A percentile compares a stretch with the other conserved stretches of the same genome.
Evolutionary conservation across 2,329 filamentous ascomycete species (phyloP).

Genomic region (Pestalotiopsis sp.): DNA sequence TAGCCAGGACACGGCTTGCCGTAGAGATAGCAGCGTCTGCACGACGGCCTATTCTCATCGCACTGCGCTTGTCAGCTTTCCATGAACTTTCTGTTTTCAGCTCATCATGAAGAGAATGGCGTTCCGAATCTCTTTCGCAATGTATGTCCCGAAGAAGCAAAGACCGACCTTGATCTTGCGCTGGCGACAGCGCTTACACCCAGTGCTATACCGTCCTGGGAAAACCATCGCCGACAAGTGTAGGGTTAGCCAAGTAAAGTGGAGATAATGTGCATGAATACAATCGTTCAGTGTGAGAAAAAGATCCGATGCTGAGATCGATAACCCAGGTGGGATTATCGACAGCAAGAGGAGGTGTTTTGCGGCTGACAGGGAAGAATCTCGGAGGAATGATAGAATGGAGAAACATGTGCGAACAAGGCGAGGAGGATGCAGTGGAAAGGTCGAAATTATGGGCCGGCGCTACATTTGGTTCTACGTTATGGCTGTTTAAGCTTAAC

Average conservation of each 20-base stretch:
- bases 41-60: constrained; percentile 34
- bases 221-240: constrained; percentile 9
- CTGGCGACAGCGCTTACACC: constrained; percentile 11
- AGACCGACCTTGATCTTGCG: constrained; percentile 13
- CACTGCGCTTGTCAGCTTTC: constrained; percentile 22
- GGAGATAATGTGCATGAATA: not conserved
- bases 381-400: not conserved
- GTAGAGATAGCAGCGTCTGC: constrained; percentile 32
- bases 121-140: not conserved
- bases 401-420: not conserved
- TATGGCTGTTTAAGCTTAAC: not conserved
- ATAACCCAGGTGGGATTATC: not conserved
- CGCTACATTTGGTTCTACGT: not conserved
- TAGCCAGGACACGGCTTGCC: constrained; percentile 36
- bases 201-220: constrained; percentile 12
- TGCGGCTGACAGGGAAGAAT: not conserved
- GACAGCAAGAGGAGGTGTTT: not conserved
- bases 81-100: not conserved
- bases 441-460: not conserved
- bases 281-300: not conserved
- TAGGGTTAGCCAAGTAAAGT: not conserved
- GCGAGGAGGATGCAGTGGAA: not conserved
- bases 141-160: not conserved
- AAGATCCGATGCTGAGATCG: not conserved
- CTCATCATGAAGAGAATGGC: not conserved